phyloP scores from a whole-genome alignment of 2,329 filamentous ascomycete species.

The Blastomyces gilchristii region DNA sequence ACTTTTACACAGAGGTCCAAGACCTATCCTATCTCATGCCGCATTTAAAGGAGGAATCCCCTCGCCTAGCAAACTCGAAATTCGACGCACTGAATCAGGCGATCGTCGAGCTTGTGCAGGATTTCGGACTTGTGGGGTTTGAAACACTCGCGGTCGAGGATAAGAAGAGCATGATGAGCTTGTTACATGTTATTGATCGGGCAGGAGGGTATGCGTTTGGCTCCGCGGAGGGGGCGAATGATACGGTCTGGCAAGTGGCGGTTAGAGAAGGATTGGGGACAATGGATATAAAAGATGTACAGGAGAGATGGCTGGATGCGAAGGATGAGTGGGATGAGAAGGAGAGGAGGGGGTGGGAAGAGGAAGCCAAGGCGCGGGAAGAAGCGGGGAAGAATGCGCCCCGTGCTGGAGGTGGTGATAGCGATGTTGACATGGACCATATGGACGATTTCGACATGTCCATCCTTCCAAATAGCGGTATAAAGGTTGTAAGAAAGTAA shows the following conservation, averaged over 20 bases:
- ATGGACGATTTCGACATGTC: conserved; percentile 26
- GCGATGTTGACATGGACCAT: conserved; percentile 21
- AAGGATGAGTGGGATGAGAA: conserved; percentile 78
- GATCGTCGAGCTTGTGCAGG: conserved; percentile 75
- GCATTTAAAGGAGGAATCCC: conserved; percentile 66
- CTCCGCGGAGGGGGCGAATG: conserved; percentile 79
- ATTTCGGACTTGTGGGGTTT: conserved; percentile 81
- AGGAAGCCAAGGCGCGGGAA: conserved; percentile 52
- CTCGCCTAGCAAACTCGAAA: conserved; percentile 58
- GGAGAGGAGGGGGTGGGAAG: conserved; percentile 65
- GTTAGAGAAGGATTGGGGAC: conserved; percentile 62
- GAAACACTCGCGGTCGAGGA: conserved; percentile 94
- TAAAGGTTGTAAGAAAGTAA: conserved; percentile 59
- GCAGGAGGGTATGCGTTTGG: conserved; percentile 92
- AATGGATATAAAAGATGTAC: conserved; percentile 78
- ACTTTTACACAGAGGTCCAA: conserved; percentile 96
- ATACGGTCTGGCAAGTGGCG: conserved; percentile 93
- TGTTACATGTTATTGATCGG: conserved; percentile 80
- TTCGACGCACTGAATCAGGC: conserved; percentile 78
- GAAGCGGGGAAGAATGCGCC: conserved; percentile 21
- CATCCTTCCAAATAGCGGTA: conserved; percentile 50
- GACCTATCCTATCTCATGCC: conserved; percentile 78
- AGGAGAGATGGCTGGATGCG: conserved; percentile 89
- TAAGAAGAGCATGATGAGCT: conserved; percentile 90
- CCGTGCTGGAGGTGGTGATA: conserved; percentile 20